A percentile compares a stretch with the other conserved stretches of the same genome.
phyloP scores from a whole-genome alignment of 2,329 filamentous ascomycete genomes.

The Claviceps citrina region DNA sequence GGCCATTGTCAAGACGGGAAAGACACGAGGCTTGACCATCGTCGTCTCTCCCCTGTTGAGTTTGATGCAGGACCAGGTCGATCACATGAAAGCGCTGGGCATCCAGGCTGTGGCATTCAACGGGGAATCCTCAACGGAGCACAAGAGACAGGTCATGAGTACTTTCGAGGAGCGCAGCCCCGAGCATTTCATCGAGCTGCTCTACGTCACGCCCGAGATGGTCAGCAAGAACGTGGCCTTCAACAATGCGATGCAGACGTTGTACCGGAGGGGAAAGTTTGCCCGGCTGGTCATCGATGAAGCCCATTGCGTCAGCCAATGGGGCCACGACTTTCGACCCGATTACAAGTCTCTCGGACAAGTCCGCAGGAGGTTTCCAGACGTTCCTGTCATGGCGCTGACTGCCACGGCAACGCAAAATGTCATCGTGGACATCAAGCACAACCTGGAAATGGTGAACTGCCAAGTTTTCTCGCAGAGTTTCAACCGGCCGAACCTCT shows the following conservation, averaged over 20 bases:
- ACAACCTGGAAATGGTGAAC: slow-evolving; percentile 69
- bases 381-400: slow-evolving; percentile 81
- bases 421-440: slow-evolving; percentile 80
- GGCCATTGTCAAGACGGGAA: slow-evolving; percentile 65
- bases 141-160: slow-evolving; percentile 51
- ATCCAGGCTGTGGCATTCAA: slow-evolving; percentile 76
- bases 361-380: slow-evolving; percentile 54
- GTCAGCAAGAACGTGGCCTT: slow-evolving; percentile 65
- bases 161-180: slow-evolving; percentile 47
- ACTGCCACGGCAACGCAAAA: slow-evolving; percentile 91
- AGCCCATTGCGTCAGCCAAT: slow-evolving; percentile 98
- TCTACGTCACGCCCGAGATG: slow-evolving; percentile 97
- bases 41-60: slow-evolving; percentile 91
- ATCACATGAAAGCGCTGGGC: slow-evolving; percentile 57
- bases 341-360: slow-evolving; percentile 82
- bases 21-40: slow-evolving; percentile 72
- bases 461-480: slow-evolving; percentile 78
- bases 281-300: slow-evolving; percentile 94
- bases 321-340: slow-evolving; percentile 94
- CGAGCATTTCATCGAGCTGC: slow-evolving; percentile 64
- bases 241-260: slow-evolving; percentile 43
- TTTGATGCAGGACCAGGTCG: slow-evolving; percentile 93
- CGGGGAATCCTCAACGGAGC: slow-evolving; percentile 49
- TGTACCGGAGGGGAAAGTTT: slow-evolving; percentile 58
- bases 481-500: slow-evolving; percentile 92